Evolutionary conservation across 495 filamentous ascomycete genomes (phyloP), one percentile per base, ranked within the genome.

Genomic region (Xylaria intraflava): DNA sequence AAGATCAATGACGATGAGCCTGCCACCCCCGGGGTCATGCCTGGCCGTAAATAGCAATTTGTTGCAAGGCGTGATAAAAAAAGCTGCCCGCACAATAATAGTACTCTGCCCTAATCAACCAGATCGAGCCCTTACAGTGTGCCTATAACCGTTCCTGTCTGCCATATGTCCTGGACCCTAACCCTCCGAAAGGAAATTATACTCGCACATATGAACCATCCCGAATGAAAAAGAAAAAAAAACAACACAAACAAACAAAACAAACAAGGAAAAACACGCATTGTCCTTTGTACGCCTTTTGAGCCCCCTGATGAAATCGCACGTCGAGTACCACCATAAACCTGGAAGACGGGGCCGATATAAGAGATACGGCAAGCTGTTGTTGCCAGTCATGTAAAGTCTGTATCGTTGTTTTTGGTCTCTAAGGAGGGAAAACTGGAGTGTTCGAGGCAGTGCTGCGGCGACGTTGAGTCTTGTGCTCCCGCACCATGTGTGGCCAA

Each of bases 261-360:
- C n/a, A n/a, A n/a, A n/a, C n/a, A n/a, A n/a, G n/a, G n/a, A 51
- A 43, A 30, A n/a, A 51, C 35, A 43, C 27, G 44, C 35, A 19
- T 52, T 20, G n/a, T n/a, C n/a, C n/a, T n/a, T 41, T 41, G 50
- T 52, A 52, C 50, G 50, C 50, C 50, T 45, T 45, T 45, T 45
- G 10, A 38, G 40, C 35, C 29, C n/a, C 50, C 41, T 39, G 22
- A 51, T 16, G 24, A 52, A 43, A 36, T 45, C 38, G 12, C 50
- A 38, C 39, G 22, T 33, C 35, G 23, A 20, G 33, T 22, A 40
- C 33, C 35, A 29, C 16, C 16, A 40, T 9, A 36, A 47, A 30
- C 8, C 44, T 46, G 16, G 44, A 16, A 46, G 29, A 12, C 6
- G n/a, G 11, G 24, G 30, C 19, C 12, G 30, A 47, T 47, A n/a